Percentiles rank a stretch among this genome's conserved stretches.
Conservation (phyloP, 306 rosid species). For the Calophaca sinica region DNA sequence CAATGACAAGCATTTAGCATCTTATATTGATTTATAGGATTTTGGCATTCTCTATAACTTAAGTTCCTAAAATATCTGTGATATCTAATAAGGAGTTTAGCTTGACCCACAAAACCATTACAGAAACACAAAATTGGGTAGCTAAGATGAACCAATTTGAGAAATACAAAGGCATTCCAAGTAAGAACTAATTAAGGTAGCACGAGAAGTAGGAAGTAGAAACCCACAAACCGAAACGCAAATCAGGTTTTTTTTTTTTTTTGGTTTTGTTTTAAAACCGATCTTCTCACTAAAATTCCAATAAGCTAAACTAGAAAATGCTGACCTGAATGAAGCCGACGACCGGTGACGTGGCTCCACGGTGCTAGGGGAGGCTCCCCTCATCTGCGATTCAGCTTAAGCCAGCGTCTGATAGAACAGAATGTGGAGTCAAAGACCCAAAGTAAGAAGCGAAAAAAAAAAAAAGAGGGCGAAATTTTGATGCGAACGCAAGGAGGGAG, state of each 20-base stretch:
- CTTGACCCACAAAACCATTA: background rate
- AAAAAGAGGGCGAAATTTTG: background rate
- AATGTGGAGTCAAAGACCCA: background rate
- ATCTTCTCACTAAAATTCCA: background rate
- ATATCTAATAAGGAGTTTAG: background rate
- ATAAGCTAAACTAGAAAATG: background rate
- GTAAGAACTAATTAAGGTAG: background rate
- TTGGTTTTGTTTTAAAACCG: too few species aligned
- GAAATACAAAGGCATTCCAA: background rate
- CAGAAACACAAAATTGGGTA: background rate
- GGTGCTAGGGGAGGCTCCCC: slow-evolving; percentile 63
- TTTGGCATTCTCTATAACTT: background rate
- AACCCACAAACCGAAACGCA: background rate
- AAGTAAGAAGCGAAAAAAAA: too few species aligned
- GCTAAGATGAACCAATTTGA: slow-evolving; percentile 2
- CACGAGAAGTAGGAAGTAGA: background rate
- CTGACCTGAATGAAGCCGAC: slow-evolving; percentile 60
- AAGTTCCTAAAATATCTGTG: background rate
- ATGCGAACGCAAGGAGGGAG: background rate
- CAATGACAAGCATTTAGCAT: slow-evolving; percentile 14
- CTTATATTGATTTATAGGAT: background rate
- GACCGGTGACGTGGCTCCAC: slow-evolving; percentile 82
- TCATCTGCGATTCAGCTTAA: slow-evolving; percentile 62
- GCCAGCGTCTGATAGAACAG: slow-evolving; percentile 32
- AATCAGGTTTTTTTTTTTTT: background rate